Conservation (phyloP, 2,329 filamentous ascomycete species). For the Fusarium sp. region DNA sequence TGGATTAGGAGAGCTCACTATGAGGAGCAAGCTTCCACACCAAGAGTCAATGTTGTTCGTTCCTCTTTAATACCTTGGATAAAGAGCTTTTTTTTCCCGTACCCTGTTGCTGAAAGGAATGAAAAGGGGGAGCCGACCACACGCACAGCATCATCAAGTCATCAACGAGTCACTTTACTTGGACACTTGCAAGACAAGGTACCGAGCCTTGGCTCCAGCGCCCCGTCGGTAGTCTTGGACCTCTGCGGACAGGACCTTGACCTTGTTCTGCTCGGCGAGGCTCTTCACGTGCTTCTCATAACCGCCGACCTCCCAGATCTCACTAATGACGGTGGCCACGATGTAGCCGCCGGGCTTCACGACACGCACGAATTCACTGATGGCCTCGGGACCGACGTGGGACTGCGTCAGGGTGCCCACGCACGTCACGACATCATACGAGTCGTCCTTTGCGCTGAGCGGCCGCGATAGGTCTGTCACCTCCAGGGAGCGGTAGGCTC, state of each 20-base stretch:
- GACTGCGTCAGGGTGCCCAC: constrained; percentile 66
- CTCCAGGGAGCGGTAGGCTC: constrained; percentile 58
- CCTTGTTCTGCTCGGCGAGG: constrained; percentile 43
- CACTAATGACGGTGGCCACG: constrained; percentile 62
- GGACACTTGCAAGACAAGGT: constrained; percentile 47
- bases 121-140: constrained; percentile 9
- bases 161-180: constrained; percentile 25
- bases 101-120: constrained; percentile 10
- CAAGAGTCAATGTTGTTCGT: constrained; percentile 7
- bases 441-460: constrained; percentile 53
- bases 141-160: constrained; percentile 11
- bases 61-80: constrained; percentile 2
- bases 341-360: constrained; percentile 59
- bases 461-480: constrained; percentile 59
- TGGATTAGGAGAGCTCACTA: neutral
- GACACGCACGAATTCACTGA: constrained; percentile 63
- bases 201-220: constrained; percentile 47
- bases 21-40: neutral
- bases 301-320: constrained; percentile 60
- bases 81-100: constrained; percentile 5
- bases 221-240: constrained; percentile 49
- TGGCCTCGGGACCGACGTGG: constrained; percentile 62
- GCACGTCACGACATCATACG: constrained; percentile 64
- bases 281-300: constrained; percentile 57
- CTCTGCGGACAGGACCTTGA: constrained; percentile 46